Conservation (phyloP, 768 basidiomycete genomes). For the Tephrocybe sp. region DNA sequence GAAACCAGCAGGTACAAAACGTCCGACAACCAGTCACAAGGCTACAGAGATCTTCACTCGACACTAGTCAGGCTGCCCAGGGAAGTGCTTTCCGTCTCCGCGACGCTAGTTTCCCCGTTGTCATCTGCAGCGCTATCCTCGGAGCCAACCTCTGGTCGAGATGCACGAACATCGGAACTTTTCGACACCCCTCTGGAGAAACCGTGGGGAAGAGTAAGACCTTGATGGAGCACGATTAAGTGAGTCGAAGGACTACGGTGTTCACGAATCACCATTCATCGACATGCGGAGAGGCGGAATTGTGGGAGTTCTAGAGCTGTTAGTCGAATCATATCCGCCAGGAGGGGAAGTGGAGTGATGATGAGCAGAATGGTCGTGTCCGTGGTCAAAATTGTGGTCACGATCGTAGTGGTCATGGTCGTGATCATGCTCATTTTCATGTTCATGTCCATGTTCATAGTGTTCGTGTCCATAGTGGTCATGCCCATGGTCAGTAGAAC, state of each 20-base stretch:
- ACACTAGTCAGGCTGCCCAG: conserved; percentile 54
- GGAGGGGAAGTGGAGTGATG: background rate
- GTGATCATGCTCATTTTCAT: conserved; percentile 15
- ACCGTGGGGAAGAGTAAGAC: conserved; percentile 3
- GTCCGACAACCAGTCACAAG: conserved; percentile 1
- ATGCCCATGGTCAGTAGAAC: conserved; percentile 2
- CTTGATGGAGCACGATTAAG: conserved; percentile 15
- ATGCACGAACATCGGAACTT: background rate
- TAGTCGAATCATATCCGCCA: conserved; percentile 1
- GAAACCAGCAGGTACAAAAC: conserved; percentile 9
- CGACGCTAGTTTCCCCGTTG: conserved; percentile 38
- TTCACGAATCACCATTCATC: conserved; percentile 52
- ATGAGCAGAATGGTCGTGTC: conserved; percentile 8
- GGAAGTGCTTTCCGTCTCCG: conserved; percentile 40
- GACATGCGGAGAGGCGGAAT: conserved; percentile 35
- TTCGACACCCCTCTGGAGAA: conserved; percentile 1
- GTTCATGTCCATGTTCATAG: conserved; percentile 8
- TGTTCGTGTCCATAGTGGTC: conserved; percentile 14
- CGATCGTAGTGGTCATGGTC: conserved; percentile 10
- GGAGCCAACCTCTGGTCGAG: background rate
- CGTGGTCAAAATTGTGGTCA: conserved; percentile 12
- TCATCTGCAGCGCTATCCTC: conserved; percentile 7
- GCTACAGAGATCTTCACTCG: conserved; percentile 26
- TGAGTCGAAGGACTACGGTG: conserved; percentile 21
- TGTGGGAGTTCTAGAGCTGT: conserved; percentile 29